These are phyloP conservation scores for Phytophthora niederhauseri DNA, from an alignment of 352 stramenopile genomes.

Conservation along the genomic window DNA sequence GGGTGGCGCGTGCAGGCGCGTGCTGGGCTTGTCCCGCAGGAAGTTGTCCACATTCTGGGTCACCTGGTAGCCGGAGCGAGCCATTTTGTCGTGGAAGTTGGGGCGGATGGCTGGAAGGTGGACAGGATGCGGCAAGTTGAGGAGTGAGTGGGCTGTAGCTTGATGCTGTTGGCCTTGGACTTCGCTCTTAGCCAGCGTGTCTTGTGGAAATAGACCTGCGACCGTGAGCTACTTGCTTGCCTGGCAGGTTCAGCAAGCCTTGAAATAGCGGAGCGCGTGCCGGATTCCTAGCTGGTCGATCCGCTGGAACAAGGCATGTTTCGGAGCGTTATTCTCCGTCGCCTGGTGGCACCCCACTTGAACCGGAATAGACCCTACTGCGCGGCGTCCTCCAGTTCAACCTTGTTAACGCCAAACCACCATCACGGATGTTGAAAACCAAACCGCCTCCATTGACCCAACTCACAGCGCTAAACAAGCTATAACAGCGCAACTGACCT, in stretches of 20 bases:
- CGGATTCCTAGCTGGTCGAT: conserved; percentile 18
- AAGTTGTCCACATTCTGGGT: conserved; percentile 88
- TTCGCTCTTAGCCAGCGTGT: conserved; percentile 16
- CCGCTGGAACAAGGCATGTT: conserved; percentile 14
- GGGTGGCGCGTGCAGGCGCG: conserved; percentile 69
- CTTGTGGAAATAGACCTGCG: conserved; percentile 33
- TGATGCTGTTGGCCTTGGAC: background rate
- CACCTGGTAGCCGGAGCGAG: conserved; percentile 58
- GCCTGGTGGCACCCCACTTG: conserved; percentile 3
- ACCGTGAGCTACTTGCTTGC: conserved; percentile 11
- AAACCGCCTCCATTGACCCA: conserved; percentile 24
- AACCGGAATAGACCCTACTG: conserved; percentile 15
- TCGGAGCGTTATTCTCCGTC: conserved; percentile 9
- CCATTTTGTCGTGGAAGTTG: conserved; percentile 42
- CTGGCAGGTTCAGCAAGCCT: conserved; percentile 1
- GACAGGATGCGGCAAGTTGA: conserved; percentile 30
- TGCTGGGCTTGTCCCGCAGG: conserved; percentile 75
- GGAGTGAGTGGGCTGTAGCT: conserved; percentile 27
- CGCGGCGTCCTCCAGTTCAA: conserved; percentile 7
- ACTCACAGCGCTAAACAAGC: conserved; percentile 3
- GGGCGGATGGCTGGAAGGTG: conserved; percentile 7
- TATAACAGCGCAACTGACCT: conserved; percentile 24
- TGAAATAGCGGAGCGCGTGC: conserved; percentile 27
- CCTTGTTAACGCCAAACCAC: conserved; percentile 25
- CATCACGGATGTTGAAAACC: conserved; percentile 11